Conservation (phyloP, 2,329 filamentous ascomycete species). For the Phyllosticta citribraziliensis region DNA sequence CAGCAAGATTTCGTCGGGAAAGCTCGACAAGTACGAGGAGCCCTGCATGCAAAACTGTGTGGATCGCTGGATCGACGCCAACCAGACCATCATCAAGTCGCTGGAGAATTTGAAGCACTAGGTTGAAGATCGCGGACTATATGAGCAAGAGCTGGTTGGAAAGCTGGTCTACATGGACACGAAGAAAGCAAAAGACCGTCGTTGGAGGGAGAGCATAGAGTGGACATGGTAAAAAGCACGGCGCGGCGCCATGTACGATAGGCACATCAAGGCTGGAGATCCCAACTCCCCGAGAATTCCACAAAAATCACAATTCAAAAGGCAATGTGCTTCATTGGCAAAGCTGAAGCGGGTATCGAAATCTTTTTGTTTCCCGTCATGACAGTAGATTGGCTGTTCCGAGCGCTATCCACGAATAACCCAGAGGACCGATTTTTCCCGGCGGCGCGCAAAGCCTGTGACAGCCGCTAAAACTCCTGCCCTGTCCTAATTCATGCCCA, state of each 20-base stretch:
- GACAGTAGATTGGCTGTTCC: conserved; percentile 12
- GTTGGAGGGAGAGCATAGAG: neutral
- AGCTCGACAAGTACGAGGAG: conserved; percentile 70
- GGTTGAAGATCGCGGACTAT: neutral
- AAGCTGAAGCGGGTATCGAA: conserved; percentile 9
- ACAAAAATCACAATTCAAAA: conserved; percentile 6
- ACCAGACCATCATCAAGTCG: conserved; percentile 75
- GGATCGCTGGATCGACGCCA: conserved; percentile 84
- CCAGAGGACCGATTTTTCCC: conserved; percentile 10
- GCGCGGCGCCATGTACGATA: neutral
- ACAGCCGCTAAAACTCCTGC: conserved; percentile 9
- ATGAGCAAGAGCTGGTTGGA: neutral
- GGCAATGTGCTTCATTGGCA: conserved; percentile 9
- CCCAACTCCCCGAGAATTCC: neutral
- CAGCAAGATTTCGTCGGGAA: conserved; percentile 54
- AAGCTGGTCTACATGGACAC: neutral
- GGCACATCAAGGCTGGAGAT: neutral
- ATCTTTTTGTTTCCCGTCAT: conserved; percentile 6
- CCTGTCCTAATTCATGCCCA: conserved; percentile 1
- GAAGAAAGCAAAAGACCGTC: neutral
- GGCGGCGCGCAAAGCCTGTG: conserved; percentile 2
- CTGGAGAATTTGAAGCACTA: conserved; percentile 44
- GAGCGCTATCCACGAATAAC: conserved; percentile 9
- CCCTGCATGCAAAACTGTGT: conserved; percentile 86
- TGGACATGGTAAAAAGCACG: neutral